Conservation (phyloP, 1,284 basidiomycete species). For the Boletus smithii region DNA sequence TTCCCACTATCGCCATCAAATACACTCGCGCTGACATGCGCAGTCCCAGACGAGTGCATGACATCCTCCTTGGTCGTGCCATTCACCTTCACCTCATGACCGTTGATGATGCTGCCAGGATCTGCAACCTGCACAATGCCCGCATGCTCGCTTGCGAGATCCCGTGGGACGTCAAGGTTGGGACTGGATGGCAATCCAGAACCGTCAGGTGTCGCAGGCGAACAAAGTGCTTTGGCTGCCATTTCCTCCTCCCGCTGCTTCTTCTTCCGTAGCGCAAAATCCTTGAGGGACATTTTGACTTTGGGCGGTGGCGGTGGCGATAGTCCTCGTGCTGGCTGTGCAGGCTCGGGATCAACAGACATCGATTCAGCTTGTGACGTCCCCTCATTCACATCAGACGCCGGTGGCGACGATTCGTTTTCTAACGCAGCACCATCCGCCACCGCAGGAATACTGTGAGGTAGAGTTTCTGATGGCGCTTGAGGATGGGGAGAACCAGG, state of each 20-base stretch:
- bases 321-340: conserved; percentile 11
- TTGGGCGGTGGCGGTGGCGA: conserved; percentile 36
- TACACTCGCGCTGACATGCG: too few relatives aligned
- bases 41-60: not conserved
- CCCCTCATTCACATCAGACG: conserved; percentile 5
- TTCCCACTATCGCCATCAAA: not conserved
- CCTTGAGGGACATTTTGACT: conserved; percentile 49
- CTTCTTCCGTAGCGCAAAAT: conserved; percentile 47
- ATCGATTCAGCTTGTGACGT: conserved; percentile 8
- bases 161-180: conserved; percentile 12
- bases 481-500: conserved; percentile 7
- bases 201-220: conserved; percentile 22
- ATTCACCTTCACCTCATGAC: conserved; percentile 13
- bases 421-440: not conserved
- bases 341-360: conserved; percentile 8
- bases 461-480: not conserved
- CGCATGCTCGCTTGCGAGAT: conserved; percentile 12
- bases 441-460: not conserved
- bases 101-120: conserved; percentile 1
- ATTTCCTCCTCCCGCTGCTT: conserved; percentile 41
- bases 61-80: conserved; percentile 1
- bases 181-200: conserved; percentile 23
- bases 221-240: conserved; percentile 27
- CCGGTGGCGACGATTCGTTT: not conserved
- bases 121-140: not conserved